Evolutionary conservation across 2,329 filamentous ascomycete species (phyloP).

Genomic region (Celoporthe dispersa): DNA sequence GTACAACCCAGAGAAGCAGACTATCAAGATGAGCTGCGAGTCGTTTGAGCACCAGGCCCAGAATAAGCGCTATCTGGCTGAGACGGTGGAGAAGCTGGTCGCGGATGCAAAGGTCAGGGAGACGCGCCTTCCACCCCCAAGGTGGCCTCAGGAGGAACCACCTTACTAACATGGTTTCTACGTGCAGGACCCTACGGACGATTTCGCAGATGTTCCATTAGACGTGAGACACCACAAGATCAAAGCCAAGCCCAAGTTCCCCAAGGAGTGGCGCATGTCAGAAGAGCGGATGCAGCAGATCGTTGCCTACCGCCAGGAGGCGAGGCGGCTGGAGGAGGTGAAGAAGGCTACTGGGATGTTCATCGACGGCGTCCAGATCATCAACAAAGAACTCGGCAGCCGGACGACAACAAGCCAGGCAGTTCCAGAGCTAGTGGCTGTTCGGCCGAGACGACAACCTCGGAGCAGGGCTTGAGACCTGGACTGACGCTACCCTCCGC

Average conservation of each 20-base stretch:
- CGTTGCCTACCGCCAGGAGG: slow-evolving; percentile 59
- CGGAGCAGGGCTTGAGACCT: slow-evolving; percentile 1
- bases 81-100: slow-evolving; percentile 75
- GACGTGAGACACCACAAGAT: slow-evolving; percentile 83
- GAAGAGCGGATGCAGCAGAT: slow-evolving; percentile 68
- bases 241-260: slow-evolving; percentile 72
- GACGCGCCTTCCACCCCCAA: background rate
- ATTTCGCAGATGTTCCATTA: slow-evolving; percentile 86
- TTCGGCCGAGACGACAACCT: background rate
- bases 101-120: slow-evolving; percentile 68
- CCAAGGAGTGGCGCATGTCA: slow-evolving; percentile 81
- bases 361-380: slow-evolving; percentile 60
- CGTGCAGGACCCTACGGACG: slow-evolving; percentile 70
- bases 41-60: slow-evolving; percentile 86
- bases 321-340: slow-evolving; percentile 57
- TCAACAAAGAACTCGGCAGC: slow-evolving; percentile 45
- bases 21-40: slow-evolving; percentile 90
- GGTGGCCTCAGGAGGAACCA: background rate
- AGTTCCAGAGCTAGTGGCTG: slow-evolving; percentile 15
- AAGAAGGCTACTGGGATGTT: slow-evolving; percentile 58
- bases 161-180: slow-evolving; percentile 1
- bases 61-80: slow-evolving; percentile 93
- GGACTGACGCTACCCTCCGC: background rate
- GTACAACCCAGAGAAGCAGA: slow-evolving; percentile 82
- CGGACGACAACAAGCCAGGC: slow-evolving; percentile 6